Evolutionary conservation across 1,139 yeast species (phyloP).

Genomic region (Diutina scorzettiae): DNA sequence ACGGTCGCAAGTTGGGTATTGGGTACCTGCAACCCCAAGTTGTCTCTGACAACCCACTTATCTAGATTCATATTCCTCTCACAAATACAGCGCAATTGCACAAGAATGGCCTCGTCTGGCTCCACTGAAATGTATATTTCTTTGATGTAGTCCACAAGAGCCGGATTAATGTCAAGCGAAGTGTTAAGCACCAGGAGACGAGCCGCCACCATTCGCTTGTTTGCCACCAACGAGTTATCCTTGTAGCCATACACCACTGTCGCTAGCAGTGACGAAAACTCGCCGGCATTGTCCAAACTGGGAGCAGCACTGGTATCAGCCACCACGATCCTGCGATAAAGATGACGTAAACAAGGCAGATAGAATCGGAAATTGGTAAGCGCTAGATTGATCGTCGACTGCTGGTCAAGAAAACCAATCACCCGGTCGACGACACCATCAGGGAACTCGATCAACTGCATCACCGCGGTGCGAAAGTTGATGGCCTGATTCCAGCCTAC

Average conservation of each 20-base stretch:
- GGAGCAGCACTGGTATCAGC: neutral
- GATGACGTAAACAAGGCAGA: neutral
- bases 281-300: neutral
- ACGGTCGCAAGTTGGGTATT: neutral
- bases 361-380: slow-evolving; percentile 3
- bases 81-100: no score
- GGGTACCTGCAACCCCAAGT: neutral
- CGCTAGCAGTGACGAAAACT: neutral
- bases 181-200: slow-evolving; percentile 2
- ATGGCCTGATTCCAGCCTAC: no score
- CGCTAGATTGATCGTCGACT: neutral
- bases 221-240: neutral
- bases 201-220: neutral
- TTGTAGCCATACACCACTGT: neutral
- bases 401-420: neutral
- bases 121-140: no score
- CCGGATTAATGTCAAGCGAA: neutral
- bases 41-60: neutral
- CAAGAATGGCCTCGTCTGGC: no score
- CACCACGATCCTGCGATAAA: neutral
- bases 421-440: neutral
- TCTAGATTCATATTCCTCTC: no score
- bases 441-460: neutral
- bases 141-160: neutral
- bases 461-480: neutral